Percentiles rank a stretch among this genome's conserved stretches.
phyloP scores from a whole-genome alignment of 345 rosid genomes.

The Moricandia moricandioides region DNA sequence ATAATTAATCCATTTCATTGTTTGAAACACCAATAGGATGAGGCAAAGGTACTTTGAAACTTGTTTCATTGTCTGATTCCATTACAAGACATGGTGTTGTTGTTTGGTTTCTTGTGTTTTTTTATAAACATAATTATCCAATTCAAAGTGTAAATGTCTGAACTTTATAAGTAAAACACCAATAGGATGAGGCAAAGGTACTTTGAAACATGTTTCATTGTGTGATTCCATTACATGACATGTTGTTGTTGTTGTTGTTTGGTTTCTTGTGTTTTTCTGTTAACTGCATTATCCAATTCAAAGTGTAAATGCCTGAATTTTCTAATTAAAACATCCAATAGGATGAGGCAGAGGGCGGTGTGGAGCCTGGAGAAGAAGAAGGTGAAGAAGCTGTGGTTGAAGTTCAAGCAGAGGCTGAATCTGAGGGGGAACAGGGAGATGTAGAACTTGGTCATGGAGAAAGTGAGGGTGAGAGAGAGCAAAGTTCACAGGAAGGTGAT shows the following conservation, averaged over 20 bases:
- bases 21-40: slow-evolving; percentile 47
- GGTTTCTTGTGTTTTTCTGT: not conserved
- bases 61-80: not conserved
- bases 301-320: not conserved
- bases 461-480: slow-evolving; percentile 93
- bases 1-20: not conserved
- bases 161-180: not conserved
- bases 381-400: slow-evolving; percentile 60
- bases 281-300: not conserved
- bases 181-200: not conserved
- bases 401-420: slow-evolving; percentile 50
- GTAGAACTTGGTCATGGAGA: slow-evolving; percentile 79
- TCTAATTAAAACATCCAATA: slow-evolving; percentile 14
- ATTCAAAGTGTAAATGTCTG: not conserved
- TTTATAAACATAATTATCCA: not conserved
- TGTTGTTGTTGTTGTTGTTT: not conserved
- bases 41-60: not conserved
- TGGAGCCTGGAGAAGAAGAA: slow-evolving; percentile 57
- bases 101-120: not conserved
- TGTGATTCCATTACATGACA: no score
- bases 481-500: slow-evolving; percentile 72
- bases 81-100: not conserved
- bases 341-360: slow-evolving; percentile 89
- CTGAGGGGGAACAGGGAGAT: slow-evolving; percentile 62
- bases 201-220: not conserved